Conservation (phyloP, 2,329 filamentous ascomycete genomes). For the Pleomassaria siparia region DNA sequence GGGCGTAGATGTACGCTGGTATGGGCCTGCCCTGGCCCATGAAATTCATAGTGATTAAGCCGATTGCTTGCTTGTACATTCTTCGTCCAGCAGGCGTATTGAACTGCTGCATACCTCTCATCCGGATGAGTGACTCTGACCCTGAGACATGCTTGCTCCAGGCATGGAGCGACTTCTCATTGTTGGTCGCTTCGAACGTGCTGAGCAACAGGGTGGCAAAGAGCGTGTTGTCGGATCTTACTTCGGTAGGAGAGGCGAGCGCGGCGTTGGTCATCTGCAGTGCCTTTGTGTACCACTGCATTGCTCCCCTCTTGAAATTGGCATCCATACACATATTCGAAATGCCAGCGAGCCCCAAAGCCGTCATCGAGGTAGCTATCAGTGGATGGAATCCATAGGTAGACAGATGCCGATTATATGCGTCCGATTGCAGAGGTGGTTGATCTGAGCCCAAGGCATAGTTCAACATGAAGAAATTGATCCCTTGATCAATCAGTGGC, state of each 20-base stretch:
- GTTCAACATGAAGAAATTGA: slow-evolving; percentile 37
- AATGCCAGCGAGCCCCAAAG: slow-evolving; percentile 36
- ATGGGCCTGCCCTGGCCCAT: slow-evolving; percentile 26
- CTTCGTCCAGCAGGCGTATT: slow-evolving; percentile 28
- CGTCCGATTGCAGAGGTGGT: slow-evolving; percentile 25
- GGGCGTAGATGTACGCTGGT: slow-evolving; percentile 25
- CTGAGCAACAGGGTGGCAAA: slow-evolving; percentile 33
- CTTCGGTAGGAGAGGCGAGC: slow-evolving; percentile 24
- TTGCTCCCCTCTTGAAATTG: slow-evolving; percentile 29
- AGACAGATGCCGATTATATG: slow-evolving; percentile 25
- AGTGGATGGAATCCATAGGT: slow-evolving; percentile 37
- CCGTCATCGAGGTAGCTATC: slow-evolving; percentile 36
- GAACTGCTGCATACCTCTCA: slow-evolving; percentile 35
- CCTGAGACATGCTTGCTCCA: slow-evolving; percentile 43
- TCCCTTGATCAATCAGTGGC: slow-evolving; percentile 32
- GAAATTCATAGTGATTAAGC: slow-evolving; percentile 30
- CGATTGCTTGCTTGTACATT: slow-evolving; percentile 35
- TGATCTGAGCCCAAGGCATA: slow-evolving; percentile 29
- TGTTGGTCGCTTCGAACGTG: slow-evolving; percentile 38
- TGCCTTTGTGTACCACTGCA: slow-evolving; percentile 33
- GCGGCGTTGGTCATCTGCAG: slow-evolving; percentile 37
- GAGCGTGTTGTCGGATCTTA: slow-evolving; percentile 35
- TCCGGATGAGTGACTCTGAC: slow-evolving; percentile 31
- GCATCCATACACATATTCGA: slow-evolving; percentile 31
- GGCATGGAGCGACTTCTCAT: slow-evolving; percentile 28